phyloP scores from a whole-genome alignment of 148 eudicot genomes.

The Rhododendron ovatum region DNA sequence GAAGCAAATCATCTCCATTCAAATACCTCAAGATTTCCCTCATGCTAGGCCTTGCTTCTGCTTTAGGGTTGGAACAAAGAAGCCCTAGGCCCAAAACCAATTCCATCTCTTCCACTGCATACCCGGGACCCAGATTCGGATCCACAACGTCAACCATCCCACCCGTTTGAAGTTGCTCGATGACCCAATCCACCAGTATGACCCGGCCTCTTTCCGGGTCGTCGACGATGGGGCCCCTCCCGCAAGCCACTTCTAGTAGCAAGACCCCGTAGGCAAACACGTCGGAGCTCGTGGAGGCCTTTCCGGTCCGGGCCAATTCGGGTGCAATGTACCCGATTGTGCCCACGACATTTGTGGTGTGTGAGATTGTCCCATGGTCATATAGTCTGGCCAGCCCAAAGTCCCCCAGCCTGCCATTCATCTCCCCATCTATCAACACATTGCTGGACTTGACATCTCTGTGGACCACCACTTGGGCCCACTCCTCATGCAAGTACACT shows the following conservation, averaged over 20 bases:
- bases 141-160: constrained; percentile 22
- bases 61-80: constrained; percentile 16
- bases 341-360: constrained; percentile 31
- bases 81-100: constrained; percentile 14
- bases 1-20: constrained; percentile 22
- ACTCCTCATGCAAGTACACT: constrained; percentile 30
- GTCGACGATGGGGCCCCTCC: constrained; percentile 15
- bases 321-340: constrained; percentile 38
- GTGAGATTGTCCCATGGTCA: constrained; percentile 17
- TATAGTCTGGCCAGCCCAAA: constrained; percentile 33
- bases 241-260: constrained; percentile 33
- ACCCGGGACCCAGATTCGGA: constrained; percentile 1
- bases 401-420: constrained; percentile 31
- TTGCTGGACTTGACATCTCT: constrained; percentile 37
- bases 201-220: constrained; percentile 1
- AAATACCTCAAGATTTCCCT: constrained; percentile 22
- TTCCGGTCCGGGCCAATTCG: constrained; percentile 24
- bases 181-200: constrained; percentile 19
- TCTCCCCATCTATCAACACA: constrained; percentile 28
- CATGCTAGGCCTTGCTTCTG: constrained; percentile 27
- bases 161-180: constrained; percentile 16
- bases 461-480: constrained; percentile 31
- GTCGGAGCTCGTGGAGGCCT: constrained; percentile 24
- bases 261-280: constrained; percentile 32
- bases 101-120: constrained; percentile 23